These are phyloP conservation scores for Echites panduratus DNA, from an alignment of 257 asterid genomes.

Conservation along the genomic window DNA sequence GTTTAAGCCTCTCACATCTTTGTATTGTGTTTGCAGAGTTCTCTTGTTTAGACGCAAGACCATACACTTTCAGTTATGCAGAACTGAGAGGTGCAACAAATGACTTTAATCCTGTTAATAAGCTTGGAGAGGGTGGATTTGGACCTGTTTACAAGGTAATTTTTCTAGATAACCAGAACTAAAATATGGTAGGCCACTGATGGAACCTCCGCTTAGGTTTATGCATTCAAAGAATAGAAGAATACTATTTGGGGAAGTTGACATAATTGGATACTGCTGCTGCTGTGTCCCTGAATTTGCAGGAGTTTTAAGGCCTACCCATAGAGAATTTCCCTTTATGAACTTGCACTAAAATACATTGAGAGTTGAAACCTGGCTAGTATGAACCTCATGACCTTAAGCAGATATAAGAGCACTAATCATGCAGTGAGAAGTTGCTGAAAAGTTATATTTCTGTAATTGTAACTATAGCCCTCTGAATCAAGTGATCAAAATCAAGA, in stretches of 20 bases:
- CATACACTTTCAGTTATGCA: slow-evolving; percentile 62
- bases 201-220: not conserved
- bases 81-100: slow-evolving; percentile 66
- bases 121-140: slow-evolving; percentile 94
- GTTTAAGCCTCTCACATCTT: not conserved
- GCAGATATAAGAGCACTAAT: not conserved
- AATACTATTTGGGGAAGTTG: not conserved
- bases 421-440: not conserved
- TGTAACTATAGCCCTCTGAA: not conserved
- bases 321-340: not conserved
- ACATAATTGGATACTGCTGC: not conserved
- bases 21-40: slow-evolving; percentile 42
- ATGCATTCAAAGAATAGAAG: not conserved
- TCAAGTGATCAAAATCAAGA: too few species aligned
- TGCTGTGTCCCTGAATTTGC: not conserved
- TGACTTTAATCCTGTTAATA: slow-evolving; percentile 57
- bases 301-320: too few species aligned
- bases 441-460: not conserved
- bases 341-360: not conserved
- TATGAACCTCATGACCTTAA: not conserved
- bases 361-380: not conserved
- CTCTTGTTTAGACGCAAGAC: slow-evolving; percentile 62
- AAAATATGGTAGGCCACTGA: not conserved
- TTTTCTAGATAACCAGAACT: not conserved
- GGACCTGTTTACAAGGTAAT: slow-evolving; percentile 85